Conservation (phyloP, 805 yeast genomes). For the Candida awuae region DNA sequence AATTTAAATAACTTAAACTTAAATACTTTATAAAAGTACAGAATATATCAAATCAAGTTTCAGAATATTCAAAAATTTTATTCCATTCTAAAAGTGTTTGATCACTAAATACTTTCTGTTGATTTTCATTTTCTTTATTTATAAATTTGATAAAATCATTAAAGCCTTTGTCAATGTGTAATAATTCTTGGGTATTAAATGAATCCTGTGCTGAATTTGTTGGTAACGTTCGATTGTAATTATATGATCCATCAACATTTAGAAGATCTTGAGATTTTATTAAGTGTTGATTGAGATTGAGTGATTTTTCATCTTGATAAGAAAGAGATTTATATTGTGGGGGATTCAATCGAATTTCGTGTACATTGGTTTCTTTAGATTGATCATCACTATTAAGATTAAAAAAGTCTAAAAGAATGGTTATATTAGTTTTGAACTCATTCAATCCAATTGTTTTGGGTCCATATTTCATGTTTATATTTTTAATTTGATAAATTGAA, state of each 20-base stretch:
- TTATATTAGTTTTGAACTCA: slow-evolving; percentile 26
- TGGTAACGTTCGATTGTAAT: too few relatives aligned
- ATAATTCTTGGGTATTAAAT: background rate
- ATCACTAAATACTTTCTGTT: background rate
- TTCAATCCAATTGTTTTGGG: slow-evolving; percentile 21
- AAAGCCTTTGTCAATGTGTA: background rate
- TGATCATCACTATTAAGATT: background rate
- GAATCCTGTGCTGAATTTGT: too few relatives aligned
- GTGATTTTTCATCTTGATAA: too few relatives aligned
- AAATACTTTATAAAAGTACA: too few relatives aligned
- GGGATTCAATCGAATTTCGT: too few relatives aligned
- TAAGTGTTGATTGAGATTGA: too few relatives aligned
- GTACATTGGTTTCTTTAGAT: background rate
- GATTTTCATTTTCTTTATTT: background rate
- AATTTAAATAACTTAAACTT: too few relatives aligned
- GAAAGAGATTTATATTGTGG: too few relatives aligned
- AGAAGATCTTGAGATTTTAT: too few relatives aligned
- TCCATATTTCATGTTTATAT: slow-evolving; percentile 10
- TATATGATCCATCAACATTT: too few relatives aligned
- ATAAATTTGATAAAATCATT: background rate
- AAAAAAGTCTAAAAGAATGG: slow-evolving; percentile 18
- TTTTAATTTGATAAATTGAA: slow-evolving; percentile 14
- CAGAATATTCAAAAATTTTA: background rate
- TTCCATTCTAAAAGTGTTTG: background rate
- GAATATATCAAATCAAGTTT: background rate